Conservation (phyloP, 2,329 filamentous ascomycete species). For the Aspergillus sp. region DNA sequence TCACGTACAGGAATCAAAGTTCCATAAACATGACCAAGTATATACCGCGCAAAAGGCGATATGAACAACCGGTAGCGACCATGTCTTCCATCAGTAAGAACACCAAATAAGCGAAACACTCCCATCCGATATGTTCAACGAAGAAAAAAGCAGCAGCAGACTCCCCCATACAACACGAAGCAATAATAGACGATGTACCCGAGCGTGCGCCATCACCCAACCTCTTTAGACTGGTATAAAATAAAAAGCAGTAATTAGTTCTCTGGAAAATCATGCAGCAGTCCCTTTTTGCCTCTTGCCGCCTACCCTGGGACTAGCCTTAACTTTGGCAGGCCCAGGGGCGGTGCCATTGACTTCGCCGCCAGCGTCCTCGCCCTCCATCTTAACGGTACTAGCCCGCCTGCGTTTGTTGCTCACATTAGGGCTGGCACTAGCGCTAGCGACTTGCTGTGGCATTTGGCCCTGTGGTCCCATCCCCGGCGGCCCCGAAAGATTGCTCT, state of each 20-base stretch:
- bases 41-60: background rate
- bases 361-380: constrained; percentile 54
- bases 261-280: constrained; percentile 26
- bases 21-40: constrained; percentile 3
- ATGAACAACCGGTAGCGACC: constrained; percentile 4
- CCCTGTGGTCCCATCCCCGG: constrained; percentile 58
- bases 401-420: constrained; percentile 61
- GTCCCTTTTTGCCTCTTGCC: constrained; percentile 50
- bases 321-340: constrained; percentile 42
- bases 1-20: constrained; percentile 2
- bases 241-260: constrained; percentile 14
- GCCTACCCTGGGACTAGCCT: constrained; percentile 47
- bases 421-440: constrained; percentile 62
- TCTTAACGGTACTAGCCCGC: constrained; percentile 60
- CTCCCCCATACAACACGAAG: constrained; percentile 11
- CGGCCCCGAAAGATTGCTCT: constrained; percentile 47
- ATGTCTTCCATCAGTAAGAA: constrained; percentile 15
- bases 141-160: constrained; percentile 7
- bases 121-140: constrained; percentile 25
- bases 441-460: constrained; percentile 53
- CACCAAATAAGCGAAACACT: constrained; percentile 17
- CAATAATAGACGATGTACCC: constrained; percentile 26
- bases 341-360: constrained; percentile 52
- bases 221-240: constrained; percentile 23
- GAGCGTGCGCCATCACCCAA: constrained; percentile 30